These are phyloP conservation scores for Ciborinia camelliae DNA, from an alignment of 2,329 filamentous ascomycete genomes.

Conservation along the genomic window DNA sequence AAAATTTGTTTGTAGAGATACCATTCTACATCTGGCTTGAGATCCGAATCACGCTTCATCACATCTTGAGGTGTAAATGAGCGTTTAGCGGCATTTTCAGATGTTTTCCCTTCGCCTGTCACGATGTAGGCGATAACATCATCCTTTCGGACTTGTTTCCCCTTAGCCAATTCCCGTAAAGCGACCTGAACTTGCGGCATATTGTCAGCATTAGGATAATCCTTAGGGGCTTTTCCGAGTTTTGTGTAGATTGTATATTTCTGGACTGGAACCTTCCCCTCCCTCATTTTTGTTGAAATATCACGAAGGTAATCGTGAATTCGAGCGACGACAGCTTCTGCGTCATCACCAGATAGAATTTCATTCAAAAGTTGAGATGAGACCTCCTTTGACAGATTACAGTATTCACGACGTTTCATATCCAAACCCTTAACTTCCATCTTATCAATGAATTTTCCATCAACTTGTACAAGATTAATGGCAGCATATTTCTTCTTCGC, in stretches of 20 bases:
- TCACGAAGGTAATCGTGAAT: conserved; percentile 92
- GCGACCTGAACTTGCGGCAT: conserved; percentile 99
- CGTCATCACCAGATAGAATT: conserved; percentile 89
- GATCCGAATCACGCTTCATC: conserved; percentile 67
- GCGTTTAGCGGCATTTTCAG: conserved; percentile 76
- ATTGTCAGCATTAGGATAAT: conserved; percentile 89
- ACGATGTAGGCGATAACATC: conserved; percentile 97
- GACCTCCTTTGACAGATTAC: conserved; percentile 89
- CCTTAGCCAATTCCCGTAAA: conserved; percentile 78
- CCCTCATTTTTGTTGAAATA: conserved; percentile 81
- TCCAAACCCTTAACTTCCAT: conserved; percentile 98
- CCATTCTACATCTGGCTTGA: conserved; percentile 92
- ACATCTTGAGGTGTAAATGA: conserved; percentile 85
- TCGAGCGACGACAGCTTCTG: conserved; percentile 79
- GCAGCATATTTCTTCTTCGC: conserved; percentile 99
- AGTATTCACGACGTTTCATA: conserved; percentile 97
- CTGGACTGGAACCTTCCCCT: conserved; percentile 66
- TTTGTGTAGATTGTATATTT: conserved; percentile 99
- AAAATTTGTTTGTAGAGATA: conserved; percentile 98
- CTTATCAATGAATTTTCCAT: conserved; percentile 88
- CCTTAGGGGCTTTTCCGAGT: conserved; percentile 87
- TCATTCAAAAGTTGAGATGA: conserved; percentile 88
- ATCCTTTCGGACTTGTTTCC: conserved; percentile 84
- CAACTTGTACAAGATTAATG: conserved; percentile 84
- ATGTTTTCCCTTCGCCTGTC: conserved; percentile 64